Base-by-base conservation (phyloP, 2,329 filamentous ascomycete species). In the Elsinoe necatrix region DNA sequence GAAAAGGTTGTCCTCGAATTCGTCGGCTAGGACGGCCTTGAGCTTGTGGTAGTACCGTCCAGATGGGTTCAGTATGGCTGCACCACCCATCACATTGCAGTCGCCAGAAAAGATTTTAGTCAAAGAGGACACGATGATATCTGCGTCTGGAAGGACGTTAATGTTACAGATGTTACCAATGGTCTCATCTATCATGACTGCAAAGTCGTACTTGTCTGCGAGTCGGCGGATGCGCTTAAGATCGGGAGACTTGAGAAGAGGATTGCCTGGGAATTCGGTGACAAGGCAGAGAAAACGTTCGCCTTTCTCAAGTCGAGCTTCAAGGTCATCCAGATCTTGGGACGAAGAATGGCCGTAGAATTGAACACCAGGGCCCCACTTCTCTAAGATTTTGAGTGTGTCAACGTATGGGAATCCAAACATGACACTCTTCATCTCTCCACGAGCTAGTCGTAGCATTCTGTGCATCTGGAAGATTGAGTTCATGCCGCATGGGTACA, bases 331-430 rank as follows among this genome's bases (percentile, higher is more conserved):
- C 0, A 98, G 74, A 58, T 97, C 91, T 48, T 80, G 79, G 1
- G 82, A 74, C 1, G 86, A 87, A 0, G 86, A 89, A 64, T 86
- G 81, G 2, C 92, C 92, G 70, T 95, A 96, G 68, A 97, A 97
- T 1, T 86, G 69, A 59, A 86, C 91, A 0, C 92, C 92, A 0
- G 90, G 87, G 0, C 92, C 93, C 69, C 95, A 97, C 69, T 97
- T 98, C 68, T 97, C 78, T 4, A 97, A 75, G 51, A 96, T 89
- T 69, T 98, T 98, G 56, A 97, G 79, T 0, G 93, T 96, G 71
- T 98, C 93, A 54, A 96, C 89, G 64, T 98, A 98, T 0, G 93
- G 90, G 64, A 98, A 98, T n/a, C 93, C 93, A 66, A 89, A 96
- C 66, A 86, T 91, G 67, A 98, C 83, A 69, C 89, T 95, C 71